Evolutionary conservation across 2,329 filamentous ascomycete genomes (phyloP).

Genomic region (Colletotrichum sp.): DNA sequence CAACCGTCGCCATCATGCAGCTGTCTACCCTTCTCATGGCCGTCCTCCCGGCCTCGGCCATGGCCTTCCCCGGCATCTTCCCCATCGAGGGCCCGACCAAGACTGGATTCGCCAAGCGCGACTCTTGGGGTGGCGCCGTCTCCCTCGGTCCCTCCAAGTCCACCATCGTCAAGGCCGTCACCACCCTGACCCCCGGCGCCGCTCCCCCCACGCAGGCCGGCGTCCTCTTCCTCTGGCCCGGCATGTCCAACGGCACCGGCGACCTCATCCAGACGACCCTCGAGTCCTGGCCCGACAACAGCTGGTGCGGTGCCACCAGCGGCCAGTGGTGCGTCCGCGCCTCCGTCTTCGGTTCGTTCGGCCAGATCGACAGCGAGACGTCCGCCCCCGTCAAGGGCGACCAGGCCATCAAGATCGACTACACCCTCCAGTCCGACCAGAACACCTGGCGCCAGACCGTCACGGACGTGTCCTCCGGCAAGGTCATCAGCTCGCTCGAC

Average conservation of each 20-base stretch:
- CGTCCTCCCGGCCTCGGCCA: background rate
- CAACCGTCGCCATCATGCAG: background rate
- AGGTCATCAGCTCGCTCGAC: slow-evolving; percentile 35
- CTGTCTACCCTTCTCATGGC: background rate
- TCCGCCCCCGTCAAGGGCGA: slow-evolving; percentile 9
- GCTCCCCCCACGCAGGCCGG: slow-evolving; percentile 41
- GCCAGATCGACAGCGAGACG: slow-evolving; percentile 29
- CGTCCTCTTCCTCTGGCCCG: slow-evolving; percentile 46
- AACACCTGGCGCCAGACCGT: slow-evolving; percentile 29
- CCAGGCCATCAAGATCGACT: slow-evolving; percentile 21
- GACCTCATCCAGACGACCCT: slow-evolving; percentile 46
- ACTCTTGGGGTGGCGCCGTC: slow-evolving; percentile 8
- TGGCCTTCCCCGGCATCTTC: slow-evolving; percentile 9
- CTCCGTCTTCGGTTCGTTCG: slow-evolving; percentile 39
- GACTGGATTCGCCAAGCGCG: background rate
- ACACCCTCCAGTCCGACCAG: slow-evolving; percentile 27
- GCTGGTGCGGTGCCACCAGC: slow-evolving; percentile 41
- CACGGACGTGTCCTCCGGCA: slow-evolving; percentile 38
- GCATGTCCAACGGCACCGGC: slow-evolving; percentile 49
- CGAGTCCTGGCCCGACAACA: slow-evolving; percentile 43
- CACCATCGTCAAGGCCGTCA: slow-evolving; percentile 42
- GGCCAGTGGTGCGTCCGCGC: slow-evolving; percentile 43
- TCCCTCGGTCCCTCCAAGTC: slow-evolving; percentile 5
- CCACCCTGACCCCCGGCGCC: slow-evolving; percentile 41
- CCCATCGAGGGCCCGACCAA: slow-evolving; percentile 1